Evolutionary conservation across 257 asterid genomes (phyloP).

Genomic region (Penstemon barbatus): DNA sequence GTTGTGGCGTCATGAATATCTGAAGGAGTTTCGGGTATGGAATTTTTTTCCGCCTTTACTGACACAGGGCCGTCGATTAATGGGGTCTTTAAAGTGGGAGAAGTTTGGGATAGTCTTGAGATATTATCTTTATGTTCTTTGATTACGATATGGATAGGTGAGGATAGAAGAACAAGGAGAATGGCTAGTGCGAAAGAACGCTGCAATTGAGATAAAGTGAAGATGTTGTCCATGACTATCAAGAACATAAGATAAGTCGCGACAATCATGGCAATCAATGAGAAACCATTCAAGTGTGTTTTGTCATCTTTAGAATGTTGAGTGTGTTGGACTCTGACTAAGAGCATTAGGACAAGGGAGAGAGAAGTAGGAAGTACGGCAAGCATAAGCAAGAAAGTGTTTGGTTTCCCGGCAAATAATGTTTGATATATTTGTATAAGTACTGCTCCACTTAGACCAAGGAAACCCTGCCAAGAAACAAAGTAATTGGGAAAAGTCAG

Average conservation of each 20-base stretch:
- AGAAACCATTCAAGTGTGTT: conserved; percentile 58
- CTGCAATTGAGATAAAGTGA: conserved; percentile 49
- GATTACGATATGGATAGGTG: conserved; percentile 51
- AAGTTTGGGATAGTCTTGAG: conserved; percentile 10
- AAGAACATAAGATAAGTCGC: conserved; percentile 71
- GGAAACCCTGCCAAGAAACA: conserved; percentile 65
- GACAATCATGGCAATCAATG: conserved; percentile 52
- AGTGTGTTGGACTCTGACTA: conserved; percentile 50
- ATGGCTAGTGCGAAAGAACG: conserved; percentile 41
- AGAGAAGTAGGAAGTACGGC: conserved; percentile 67
- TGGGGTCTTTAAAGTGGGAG: conserved; percentile 37
- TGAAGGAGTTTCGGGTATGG: conserved; percentile 9
- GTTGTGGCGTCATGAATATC: conserved; percentile 28
- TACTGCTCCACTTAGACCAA: conserved; percentile 93
- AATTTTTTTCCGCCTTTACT: conserved; percentile 7
- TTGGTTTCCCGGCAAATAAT: conserved; percentile 64
- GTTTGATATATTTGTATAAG: conserved; percentile 75
- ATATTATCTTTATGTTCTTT: conserved; percentile 43
- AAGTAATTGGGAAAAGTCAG: too few relatives aligned
- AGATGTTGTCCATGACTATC: conserved; percentile 47
- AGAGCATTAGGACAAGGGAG: conserved; percentile 65
- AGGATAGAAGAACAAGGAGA: conserved; percentile 62
- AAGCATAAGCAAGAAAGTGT: conserved; percentile 70
- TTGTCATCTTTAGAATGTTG: conserved; percentile 39
- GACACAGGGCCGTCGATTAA: conserved; percentile 37